phyloP scores from a whole-genome alignment of 306 rosid genomes.

The Parietaria judaica region DNA sequence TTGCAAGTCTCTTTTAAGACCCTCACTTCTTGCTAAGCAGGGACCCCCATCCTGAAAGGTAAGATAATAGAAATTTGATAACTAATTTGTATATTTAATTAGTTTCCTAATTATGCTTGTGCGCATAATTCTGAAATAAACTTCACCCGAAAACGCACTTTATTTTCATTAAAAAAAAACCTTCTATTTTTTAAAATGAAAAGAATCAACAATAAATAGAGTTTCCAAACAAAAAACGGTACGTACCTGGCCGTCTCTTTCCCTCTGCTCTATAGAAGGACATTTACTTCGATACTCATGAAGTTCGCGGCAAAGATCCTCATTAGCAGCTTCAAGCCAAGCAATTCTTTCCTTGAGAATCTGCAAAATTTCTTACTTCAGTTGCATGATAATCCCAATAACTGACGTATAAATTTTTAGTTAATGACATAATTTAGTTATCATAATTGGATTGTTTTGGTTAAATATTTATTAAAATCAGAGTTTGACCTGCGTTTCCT shows the following conservation, averaged over 20 bases:
- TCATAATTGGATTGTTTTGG: too few species aligned
- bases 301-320: conserved; percentile 96
- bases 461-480: conserved; percentile 9
- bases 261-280: conserved; percentile 47
- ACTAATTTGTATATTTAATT: too few species aligned
- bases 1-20: conserved; percentile 83
- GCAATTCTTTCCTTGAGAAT: conserved; percentile 92
- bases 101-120: too few species aligned
- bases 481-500: conserved; percentile 78
- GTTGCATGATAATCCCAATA: neutral
- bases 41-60: conserved; percentile 60
- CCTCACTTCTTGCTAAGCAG: conserved; percentile 62
- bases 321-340: conserved; percentile 98
- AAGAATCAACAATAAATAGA: neutral
- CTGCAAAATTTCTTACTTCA: conserved; percentile 26
- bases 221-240: neutral
- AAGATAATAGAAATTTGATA: neutral
- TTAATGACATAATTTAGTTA: neutral
- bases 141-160: neutral
- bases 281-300: conserved; percentile 82
- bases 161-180: conserved; percentile 10
- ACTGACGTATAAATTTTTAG: conserved; percentile 1
- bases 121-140: conserved; percentile 14
- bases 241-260: conserved; percentile 66
- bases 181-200: conserved; percentile 9